These are phyloP conservation scores for Gymnopus androsaceus DNA, from an alignment of 1,284 basidiomycete species.

Conservation along the genomic window DNA sequence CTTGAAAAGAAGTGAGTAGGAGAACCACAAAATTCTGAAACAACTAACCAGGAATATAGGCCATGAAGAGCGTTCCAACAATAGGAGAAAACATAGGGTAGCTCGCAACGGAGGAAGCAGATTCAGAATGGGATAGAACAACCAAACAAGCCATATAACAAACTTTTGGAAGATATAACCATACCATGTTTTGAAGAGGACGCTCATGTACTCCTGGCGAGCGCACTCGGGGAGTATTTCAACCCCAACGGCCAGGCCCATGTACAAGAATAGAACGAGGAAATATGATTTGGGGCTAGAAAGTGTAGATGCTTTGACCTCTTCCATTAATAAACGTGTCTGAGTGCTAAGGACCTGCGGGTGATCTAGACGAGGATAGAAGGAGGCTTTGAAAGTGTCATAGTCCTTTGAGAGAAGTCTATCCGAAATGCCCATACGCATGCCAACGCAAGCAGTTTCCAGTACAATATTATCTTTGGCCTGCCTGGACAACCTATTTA, in stretches of 20 bases:
- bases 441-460: not conserved
- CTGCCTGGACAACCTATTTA: not conserved
- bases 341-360: not conserved
- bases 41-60: not conserved
- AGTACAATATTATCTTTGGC: not conserved
- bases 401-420: not conserved
- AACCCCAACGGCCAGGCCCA: not conserved
- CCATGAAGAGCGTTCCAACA: not conserved
- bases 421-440: not conserved
- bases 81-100: not conserved
- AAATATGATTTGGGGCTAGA: not conserved
- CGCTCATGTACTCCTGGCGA: not conserved
- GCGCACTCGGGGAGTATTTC: not conserved
- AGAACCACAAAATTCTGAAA: not conserved
- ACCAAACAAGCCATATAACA: not conserved
- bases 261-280: not conserved
- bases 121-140: not conserved
- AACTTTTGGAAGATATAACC: not conserved
- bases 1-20: not conserved
- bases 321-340: not conserved
- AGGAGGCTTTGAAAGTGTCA: not conserved
- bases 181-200: not conserved
- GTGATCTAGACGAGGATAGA: not conserved
- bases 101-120: not conserved
- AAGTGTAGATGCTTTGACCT: not conserved